phyloP scores from a whole-genome alignment of 148 eudicot genomes.

The Chenopodium suecicum region DNA sequence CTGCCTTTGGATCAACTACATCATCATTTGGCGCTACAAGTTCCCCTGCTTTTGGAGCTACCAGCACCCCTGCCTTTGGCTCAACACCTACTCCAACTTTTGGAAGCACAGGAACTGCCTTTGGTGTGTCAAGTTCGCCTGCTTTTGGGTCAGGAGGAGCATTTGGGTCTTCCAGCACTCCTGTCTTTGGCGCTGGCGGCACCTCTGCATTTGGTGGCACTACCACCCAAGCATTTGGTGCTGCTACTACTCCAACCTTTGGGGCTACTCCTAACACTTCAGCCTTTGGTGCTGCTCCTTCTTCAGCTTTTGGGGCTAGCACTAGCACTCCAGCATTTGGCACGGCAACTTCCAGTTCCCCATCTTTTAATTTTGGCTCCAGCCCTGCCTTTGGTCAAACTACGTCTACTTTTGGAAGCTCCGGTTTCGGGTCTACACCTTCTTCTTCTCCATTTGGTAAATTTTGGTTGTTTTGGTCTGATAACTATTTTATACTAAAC shows the following conservation, averaged over 20 bases:
- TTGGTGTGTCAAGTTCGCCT: slow-evolving; percentile 54
- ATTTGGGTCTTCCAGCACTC: slow-evolving; percentile 54
- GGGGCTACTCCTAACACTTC: slow-evolving; percentile 47
- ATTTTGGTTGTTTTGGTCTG: slow-evolving; percentile 3
- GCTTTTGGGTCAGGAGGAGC: slow-evolving; percentile 57
- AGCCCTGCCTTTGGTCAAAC: slow-evolving; percentile 51
- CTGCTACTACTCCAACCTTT: slow-evolving; percentile 44
- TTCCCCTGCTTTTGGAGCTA: slow-evolving; percentile 47
- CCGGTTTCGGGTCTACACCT: slow-evolving; percentile 50
- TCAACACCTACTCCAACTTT: slow-evolving; percentile 39
- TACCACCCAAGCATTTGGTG: slow-evolving; percentile 44
- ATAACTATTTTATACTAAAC: neutral
- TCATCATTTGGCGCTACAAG: slow-evolving; percentile 69
- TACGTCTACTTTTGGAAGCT: slow-evolving; percentile 53
- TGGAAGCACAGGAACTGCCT: slow-evolving; percentile 61
- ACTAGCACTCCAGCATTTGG: slow-evolving; percentile 31
- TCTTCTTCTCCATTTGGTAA: slow-evolving; percentile 68
- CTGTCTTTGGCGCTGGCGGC: slow-evolving; percentile 55
- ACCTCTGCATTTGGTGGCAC: slow-evolving; percentile 58
- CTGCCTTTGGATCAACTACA: slow-evolving; percentile 59
- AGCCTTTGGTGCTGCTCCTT: slow-evolving; percentile 33
- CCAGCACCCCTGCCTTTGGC: slow-evolving; percentile 48
- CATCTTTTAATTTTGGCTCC: slow-evolving; percentile 43
- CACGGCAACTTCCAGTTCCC: slow-evolving; percentile 22
- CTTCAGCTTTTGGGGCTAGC: slow-evolving; percentile 25